Base-by-base conservation (phyloP, 2,329 filamentous ascomycete genomes). In the Fusarium tanahbumbuense region DNA sequence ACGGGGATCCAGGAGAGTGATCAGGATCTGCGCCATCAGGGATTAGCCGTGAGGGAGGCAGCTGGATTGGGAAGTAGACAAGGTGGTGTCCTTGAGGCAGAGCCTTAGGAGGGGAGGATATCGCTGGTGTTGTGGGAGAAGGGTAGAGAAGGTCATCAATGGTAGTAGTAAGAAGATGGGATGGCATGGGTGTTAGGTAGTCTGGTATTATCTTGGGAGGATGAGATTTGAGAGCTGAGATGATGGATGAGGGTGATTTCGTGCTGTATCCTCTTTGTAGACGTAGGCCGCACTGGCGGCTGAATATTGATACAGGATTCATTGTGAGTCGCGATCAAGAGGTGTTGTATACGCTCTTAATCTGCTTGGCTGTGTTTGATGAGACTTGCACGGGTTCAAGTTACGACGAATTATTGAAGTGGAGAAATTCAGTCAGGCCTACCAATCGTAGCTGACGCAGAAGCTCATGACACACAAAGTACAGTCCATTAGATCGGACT, bases 21-120 rank as follows among this genome's bases (percentile, higher is more conserved):
- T 91, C 84, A 7, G 88, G 83, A 78, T 98, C 95, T 2, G 94
- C 97, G 60, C 96, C 95, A 81, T 99, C 96, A 2, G 89, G 83
- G 20, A 93, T 86, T 45, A 98, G 87, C 34, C 83, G 73, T 10
- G 86, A 87, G 16, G 88, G 82, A 1, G 87, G 83, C 20, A 91
- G 83, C 67, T 89, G 87, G 13, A 92, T 87, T 63, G 94, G 93
- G 81, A 97, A 98, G 83, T 97, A 97, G 70, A 95, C 89, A 37
- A 97, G 85, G 78, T 98, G 94, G 78, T 97, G 91, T 37, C 91
- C 92, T 30, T 87, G 84, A 0, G 91, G 89, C 9, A 91, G 81
- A 6, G 77, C 47, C 8, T n/a, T 46, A 3, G 77, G 59, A n/a
- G 77, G 77, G 5, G 71, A 69, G 8, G 70, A 52, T 54, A 72